Percentiles rank a stretch among this genome's conserved stretches.
phyloP scores from a whole-genome alignment of 345 rosid genomes.

The Eucalyptus regnans region DNA sequence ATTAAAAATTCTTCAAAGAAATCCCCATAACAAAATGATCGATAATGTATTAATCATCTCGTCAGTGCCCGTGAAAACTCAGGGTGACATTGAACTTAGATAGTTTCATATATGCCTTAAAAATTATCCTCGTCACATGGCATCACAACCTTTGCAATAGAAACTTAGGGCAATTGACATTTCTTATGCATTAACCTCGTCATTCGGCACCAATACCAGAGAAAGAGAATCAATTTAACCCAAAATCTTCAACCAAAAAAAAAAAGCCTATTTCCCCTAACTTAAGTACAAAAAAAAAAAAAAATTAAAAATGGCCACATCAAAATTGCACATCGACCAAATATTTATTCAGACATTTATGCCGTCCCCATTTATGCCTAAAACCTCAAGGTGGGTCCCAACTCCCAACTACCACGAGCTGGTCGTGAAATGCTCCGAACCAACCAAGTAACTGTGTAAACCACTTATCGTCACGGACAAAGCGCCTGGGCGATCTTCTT shows the following conservation, averaged over 20 bases:
- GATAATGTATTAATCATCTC: not conserved
- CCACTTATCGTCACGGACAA: not conserved
- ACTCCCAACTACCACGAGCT: not conserved
- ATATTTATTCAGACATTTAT: not conserved
- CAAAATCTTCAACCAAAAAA: not conserved
- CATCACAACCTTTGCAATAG: not conserved
- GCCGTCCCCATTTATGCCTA: not conserved
- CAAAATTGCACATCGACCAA: not conserved
- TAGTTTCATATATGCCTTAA: not conserved
- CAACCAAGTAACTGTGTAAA: not conserved
- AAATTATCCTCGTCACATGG: not conserved
- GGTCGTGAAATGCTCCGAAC: not conserved
- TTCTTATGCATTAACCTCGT: too few relatives aligned
- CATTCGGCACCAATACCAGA: too few relatives aligned
- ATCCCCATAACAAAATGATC: not conserved
- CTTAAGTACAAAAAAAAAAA: not conserved
- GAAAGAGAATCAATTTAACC: not conserved
- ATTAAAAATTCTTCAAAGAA: not conserved
- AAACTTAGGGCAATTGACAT: not conserved
- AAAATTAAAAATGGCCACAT: not conserved
- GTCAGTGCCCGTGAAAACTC: rapidly evolving
- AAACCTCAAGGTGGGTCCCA: not conserved
- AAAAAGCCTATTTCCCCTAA: not conserved
- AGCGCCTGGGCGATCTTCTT: not conserved
- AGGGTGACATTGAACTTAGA: not conserved